A percentile compares a stretch with the other conserved stretches of the same genome.
Conservation (phyloP, 2,329 filamentous ascomycete genomes). For the Stylonectria norvegica region DNA sequence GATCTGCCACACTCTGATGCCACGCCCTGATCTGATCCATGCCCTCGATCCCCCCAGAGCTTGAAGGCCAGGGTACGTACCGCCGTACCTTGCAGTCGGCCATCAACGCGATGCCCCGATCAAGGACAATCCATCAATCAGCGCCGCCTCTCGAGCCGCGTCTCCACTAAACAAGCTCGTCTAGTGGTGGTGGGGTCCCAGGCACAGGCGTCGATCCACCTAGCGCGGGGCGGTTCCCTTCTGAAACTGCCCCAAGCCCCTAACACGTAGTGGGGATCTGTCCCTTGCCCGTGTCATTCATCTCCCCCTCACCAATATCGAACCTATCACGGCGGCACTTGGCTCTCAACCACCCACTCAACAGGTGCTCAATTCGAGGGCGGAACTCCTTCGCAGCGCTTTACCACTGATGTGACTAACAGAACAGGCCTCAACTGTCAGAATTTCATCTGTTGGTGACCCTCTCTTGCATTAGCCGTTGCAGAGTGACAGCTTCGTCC, state of each 20-base stretch:
- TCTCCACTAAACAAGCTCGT: slow-evolving; percentile 27
- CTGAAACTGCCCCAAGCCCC: slow-evolving; percentile 27
- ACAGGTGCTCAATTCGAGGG: too few species aligned
- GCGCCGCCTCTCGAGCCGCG: not conserved
- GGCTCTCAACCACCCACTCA: too few species aligned
- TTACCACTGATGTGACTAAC: too few species aligned
- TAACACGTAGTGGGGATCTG: too few species aligned
- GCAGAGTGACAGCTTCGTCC: slow-evolving; percentile 16
- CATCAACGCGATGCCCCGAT: not conserved
- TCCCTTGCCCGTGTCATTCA: slow-evolving; percentile 16
- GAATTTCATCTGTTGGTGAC: too few species aligned
- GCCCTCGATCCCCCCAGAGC: slow-evolving; percentile 3
- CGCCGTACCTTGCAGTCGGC: slow-evolving; percentile 3
- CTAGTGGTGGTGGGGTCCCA: slow-evolving; percentile 11
- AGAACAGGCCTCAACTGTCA: too few species aligned
- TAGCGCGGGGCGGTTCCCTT: slow-evolving; percentile 12
- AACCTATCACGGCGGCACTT: too few species aligned
- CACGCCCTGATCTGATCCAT: slow-evolving; percentile 10
- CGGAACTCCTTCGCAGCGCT: too few species aligned
- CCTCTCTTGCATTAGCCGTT: slow-evolving; percentile 18
- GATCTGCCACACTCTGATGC: slow-evolving; percentile 8
- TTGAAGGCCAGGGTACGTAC: not conserved
- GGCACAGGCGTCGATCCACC: slow-evolving; percentile 6
- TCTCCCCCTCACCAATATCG: slow-evolving; percentile 18
- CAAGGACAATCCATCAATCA: slow-evolving; percentile 10